These are phyloP conservation scores for Lupinus albus DNA, from an alignment of 306 rosid genomes.

Conservation along the genomic window DNA sequence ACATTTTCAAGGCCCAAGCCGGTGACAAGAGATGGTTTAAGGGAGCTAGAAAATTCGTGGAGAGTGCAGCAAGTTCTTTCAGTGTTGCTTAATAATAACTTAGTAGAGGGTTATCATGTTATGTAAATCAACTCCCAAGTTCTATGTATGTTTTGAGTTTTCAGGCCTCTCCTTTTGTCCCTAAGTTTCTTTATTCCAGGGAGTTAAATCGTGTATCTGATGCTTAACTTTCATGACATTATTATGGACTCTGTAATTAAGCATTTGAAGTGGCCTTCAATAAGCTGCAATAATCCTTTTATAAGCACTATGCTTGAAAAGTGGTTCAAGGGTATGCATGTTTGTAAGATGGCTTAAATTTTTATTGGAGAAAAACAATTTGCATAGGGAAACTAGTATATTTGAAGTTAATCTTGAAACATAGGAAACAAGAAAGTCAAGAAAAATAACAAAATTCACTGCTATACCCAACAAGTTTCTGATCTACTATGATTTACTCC, in stretches of 20 bases:
- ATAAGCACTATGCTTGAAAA: no score
- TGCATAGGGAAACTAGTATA: not conserved
- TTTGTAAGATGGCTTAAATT: not conserved
- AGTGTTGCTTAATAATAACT: slow-evolving; percentile 70
- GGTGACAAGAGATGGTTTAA: slow-evolving; percentile 99
- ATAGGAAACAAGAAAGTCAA: not conserved
- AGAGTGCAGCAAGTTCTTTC: slow-evolving; percentile 75
- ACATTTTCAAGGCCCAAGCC: slow-evolving; percentile 94
- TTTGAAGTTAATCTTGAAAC: not conserved
- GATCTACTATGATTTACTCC: not conserved
- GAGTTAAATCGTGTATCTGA: slow-evolving; percentile 50
- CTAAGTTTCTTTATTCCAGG: slow-evolving; percentile 42
- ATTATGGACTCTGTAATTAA: slow-evolving; percentile 14
- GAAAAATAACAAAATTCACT: not conserved
- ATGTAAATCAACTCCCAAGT: slow-evolving; percentile 53
- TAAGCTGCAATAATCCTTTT: no score
- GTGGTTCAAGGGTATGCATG: not conserved
- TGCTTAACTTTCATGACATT: slow-evolving; percentile 37
- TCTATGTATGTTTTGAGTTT: slow-evolving; percentile 41
- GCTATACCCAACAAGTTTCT: not conserved
- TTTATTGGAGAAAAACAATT: not conserved
- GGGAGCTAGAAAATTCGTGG: slow-evolving; percentile 90
- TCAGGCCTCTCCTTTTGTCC: slow-evolving; percentile 34
- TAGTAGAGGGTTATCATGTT: slow-evolving; percentile 21
- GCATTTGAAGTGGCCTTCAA: no score